Conservation (phyloP, 108 stramenopile genomes). For the Aurantiochytrium sp. region DNA sequence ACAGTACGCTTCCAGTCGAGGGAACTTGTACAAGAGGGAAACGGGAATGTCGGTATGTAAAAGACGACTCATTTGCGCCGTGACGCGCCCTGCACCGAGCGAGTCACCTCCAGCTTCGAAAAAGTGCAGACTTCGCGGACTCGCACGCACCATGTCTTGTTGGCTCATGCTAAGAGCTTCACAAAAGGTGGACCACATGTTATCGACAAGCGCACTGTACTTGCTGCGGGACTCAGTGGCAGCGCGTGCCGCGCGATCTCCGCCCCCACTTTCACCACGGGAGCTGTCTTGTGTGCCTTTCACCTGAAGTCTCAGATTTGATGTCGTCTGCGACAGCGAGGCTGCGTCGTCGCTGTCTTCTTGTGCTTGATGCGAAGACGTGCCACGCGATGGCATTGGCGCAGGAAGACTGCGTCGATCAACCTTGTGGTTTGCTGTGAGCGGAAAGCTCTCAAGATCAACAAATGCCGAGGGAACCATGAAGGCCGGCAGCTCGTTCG, state of each 20-base stretch:
- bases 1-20: background rate
- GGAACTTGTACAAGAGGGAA: background rate
- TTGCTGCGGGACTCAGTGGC: background rate
- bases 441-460: background rate
- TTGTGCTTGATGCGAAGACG: background rate
- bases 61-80: background rate
- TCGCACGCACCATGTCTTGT: background rate
- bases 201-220: background rate
- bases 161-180: background rate
- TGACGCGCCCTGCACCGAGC: background rate
- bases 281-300: background rate
- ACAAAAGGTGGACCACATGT: background rate
- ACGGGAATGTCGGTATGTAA: background rate
- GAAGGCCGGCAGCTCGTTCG: background rate
- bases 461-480: constrained; percentile 1
- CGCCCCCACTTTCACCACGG: too few relatives aligned
- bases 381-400: background rate
- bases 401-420: background rate
- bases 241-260: too few relatives aligned
- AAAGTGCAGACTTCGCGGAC: background rate
- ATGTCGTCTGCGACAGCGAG: background rate
- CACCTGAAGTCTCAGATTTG: background rate
- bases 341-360: background rate
- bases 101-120: constrained; percentile 10
- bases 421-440: background rate